phyloP scores from a whole-genome alignment of 306 rosid species.

The Ochetophila trinervis region DNA sequence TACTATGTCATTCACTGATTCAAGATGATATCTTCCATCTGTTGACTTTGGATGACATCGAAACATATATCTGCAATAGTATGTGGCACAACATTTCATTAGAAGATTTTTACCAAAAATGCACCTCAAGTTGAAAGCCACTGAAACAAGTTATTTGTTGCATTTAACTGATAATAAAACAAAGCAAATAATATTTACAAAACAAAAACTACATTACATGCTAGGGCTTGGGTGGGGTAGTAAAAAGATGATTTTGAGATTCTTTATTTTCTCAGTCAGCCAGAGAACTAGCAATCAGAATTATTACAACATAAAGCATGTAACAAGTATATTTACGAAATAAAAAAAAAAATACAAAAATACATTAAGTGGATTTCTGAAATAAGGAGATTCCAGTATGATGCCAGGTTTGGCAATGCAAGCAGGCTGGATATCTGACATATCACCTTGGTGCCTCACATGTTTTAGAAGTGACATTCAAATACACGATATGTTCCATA shows the following conservation, averaged over 20 bases:
- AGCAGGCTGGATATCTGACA: neutral
- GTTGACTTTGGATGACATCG: constrained; percentile 80
- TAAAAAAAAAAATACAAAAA: no score
- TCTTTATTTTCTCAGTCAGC: no score
- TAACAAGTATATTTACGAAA: no score
- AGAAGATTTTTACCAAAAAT: constrained; percentile 18
- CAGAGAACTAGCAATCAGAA: no score
- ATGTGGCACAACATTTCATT: constrained; percentile 20
- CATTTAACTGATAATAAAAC: neutral
- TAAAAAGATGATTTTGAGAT: no score
- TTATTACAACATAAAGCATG: no score
- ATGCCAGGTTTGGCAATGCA: no score
- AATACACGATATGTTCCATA: no score
- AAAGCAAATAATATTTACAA: neutral
- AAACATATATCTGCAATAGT: constrained; percentile 59
- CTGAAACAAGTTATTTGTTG: neutral
- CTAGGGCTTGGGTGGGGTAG: no score
- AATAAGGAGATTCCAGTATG: no score
- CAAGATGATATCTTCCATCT: constrained; percentile 53
- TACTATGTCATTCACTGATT: constrained; percentile 73
- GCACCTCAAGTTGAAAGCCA: neutral
- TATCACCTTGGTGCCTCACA: neutral
- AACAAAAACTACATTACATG: neutral
- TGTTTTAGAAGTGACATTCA: no score
- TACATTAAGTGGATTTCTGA: no score